Evolutionary conservation across 495 filamentous ascomycete species (phyloP), one percentile per base, ranked within the genome.

Genomic region (Trichocladium uniseriatum): DNA sequence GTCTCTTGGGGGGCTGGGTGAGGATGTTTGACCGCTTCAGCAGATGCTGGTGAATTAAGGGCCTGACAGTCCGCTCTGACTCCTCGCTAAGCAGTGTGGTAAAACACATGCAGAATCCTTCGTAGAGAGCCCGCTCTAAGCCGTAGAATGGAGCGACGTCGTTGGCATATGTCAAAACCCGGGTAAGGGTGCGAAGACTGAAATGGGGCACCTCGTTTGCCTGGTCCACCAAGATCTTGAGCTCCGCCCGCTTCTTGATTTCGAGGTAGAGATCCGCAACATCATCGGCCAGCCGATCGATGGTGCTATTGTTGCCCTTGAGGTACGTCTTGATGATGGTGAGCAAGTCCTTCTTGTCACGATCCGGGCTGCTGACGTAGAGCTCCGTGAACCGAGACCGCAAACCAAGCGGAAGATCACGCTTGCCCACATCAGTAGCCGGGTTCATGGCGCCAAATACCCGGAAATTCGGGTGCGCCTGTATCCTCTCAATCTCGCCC

Each of bases 401-500:
- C 48, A 62, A 29, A 5, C 92, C 87, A 43, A 83, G 78, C 0
- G 89, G 90, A 3, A 99, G 73, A 63, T 97, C 92, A 48, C 87
- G 80, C 69, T 97, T 99, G 28, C 94, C 94, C 48, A 95, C 79
- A 73, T 99, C 94, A 11, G 91, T 97, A 10, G 94, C 91, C 38
- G 94, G 94, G 59, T 99, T 99, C 94, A 99, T 99, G 38, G 92
- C 92, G 20, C 86, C 94, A 65, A 99, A 97, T 20, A 99, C 84
- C 28, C 94, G 82, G 63, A 99, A 99, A 56, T 95, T 79, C 2
- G 87, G 84, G 62, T 99, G 92, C 2, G 89, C 90, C 44, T 82
- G 79, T 8, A 97, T 81, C 37, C 89, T 78, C 62, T 96, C 87
- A 20, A 89, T 82, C 49, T 89, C 85, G 43, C 92, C 94, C 32